A percentile compares a stretch with the other conserved stretches of the same genome.
phyloP scores from a whole-genome alignment of 108 stramenopile species.

The Nitzschia palea region DNA sequence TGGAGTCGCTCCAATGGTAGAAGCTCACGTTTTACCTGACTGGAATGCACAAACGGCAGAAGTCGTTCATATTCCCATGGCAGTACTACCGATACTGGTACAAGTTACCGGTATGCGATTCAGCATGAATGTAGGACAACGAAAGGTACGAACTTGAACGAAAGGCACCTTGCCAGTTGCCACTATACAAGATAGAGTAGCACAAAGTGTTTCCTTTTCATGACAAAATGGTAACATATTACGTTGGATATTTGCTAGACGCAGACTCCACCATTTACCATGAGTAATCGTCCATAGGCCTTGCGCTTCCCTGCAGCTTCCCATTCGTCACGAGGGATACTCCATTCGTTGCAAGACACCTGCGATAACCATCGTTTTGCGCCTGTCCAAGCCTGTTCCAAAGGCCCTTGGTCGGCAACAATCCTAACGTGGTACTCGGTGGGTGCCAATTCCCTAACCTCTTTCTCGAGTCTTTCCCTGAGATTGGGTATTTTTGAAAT shows the following conservation, averaged over 20 bases:
- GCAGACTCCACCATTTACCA: constrained; percentile 30
- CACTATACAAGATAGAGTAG: too few relatives aligned
- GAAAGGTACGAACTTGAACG: too few relatives aligned
- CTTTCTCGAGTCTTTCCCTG: constrained; percentile 60
- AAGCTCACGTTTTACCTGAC: constrained; percentile 19
- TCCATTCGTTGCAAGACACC: constrained; percentile 23
- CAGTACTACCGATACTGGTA: too few relatives aligned
- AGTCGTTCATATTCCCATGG: constrained; percentile 34
- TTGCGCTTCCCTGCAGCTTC: constrained; percentile 16
- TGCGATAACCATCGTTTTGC: constrained; percentile 23
- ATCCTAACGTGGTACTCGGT: constrained; percentile 65
- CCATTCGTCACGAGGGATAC: constrained; percentile 41
- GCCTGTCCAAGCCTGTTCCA: constrained; percentile 38
- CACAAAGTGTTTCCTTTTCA: not conserved
- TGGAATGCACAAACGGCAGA: constrained; percentile 38
- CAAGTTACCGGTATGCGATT: too few relatives aligned
- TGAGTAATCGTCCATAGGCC: constrained; percentile 26
- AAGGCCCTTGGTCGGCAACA: constrained; percentile 60
- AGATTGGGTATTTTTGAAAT: constrained; percentile 80
- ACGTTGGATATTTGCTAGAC: not conserved
- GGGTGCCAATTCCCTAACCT: constrained; percentile 75
- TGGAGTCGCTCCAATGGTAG: constrained; percentile 3
- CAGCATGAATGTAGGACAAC: too few relatives aligned
- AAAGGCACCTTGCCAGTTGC: too few relatives aligned
- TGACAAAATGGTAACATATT: too few relatives aligned